Percentiles rank a stretch among this genome's conserved stretches.
Conservation (phyloP, 2,329 filamentous ascomycete species). For the Alternaria infectoria region DNA sequence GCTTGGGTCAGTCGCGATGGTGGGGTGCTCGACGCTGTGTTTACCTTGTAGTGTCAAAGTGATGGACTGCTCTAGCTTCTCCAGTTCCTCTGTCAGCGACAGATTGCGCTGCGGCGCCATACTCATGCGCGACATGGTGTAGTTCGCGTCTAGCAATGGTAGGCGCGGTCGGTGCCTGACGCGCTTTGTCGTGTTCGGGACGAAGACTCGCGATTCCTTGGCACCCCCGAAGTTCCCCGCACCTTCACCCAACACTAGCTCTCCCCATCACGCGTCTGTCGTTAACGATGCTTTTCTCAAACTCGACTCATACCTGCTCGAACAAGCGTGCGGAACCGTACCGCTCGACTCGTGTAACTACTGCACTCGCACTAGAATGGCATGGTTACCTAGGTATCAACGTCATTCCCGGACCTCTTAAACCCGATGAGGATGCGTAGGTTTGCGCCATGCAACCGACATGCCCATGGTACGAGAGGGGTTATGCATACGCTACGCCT, state of each 20-base stretch:
- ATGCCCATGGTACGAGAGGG: constrained; percentile 28
- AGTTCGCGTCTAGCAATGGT: constrained; percentile 1
- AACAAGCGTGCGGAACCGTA: constrained; percentile 6
- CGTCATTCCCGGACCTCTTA: constrained; percentile 20
- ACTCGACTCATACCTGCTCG: not conserved
- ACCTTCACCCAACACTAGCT: not conserved
- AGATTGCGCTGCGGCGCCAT: constrained; percentile 63
- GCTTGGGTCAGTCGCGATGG: constrained; percentile 31
- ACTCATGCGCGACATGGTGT: constrained; percentile 59
- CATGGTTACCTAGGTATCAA: not conserved
- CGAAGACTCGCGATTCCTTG: constrained; percentile 17
- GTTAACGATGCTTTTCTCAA: not conserved
- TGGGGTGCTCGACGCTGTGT: constrained; percentile 27
- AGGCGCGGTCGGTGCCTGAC: constrained; percentile 12
- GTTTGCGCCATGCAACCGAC: constrained; percentile 6
- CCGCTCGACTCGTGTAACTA: not conserved
- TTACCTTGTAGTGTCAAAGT: constrained; percentile 88
- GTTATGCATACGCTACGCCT: constrained; percentile 30
- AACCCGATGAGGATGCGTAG: constrained; percentile 12
- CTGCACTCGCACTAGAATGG: not conserved
- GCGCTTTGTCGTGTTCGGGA: constrained; percentile 18
- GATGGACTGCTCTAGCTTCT: constrained; percentile 95
- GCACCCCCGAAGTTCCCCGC: constrained; percentile 27
- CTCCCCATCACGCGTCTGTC: not conserved
- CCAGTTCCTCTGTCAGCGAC: constrained; percentile 90